These are phyloP conservation scores for Elsinoe arachidis DNA, from an alignment of 2,329 filamentous ascomycete genomes.

Conservation along the genomic window DNA sequence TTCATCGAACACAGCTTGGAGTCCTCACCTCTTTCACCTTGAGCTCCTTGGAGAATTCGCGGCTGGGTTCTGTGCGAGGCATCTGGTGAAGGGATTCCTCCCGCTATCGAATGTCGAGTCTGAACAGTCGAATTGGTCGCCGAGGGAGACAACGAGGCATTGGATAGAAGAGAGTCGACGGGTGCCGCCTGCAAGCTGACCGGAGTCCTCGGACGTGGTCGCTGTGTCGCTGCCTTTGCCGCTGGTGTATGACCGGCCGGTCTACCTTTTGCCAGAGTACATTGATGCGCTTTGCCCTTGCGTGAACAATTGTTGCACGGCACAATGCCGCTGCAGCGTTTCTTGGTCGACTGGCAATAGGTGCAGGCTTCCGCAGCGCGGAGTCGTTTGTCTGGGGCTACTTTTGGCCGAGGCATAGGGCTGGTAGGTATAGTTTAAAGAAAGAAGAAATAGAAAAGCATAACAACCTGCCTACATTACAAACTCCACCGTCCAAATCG, in stretches of 20 bases:
- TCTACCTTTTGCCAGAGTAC: conserved; percentile 1
- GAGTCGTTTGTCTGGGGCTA: conserved; percentile 2
- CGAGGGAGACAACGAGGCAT: not conserved
- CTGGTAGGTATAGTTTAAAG: not conserved
- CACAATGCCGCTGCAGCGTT: conserved; percentile 1
- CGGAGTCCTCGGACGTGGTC: not conserved
- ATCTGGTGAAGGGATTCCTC: not conserved
- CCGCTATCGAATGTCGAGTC: not conserved
- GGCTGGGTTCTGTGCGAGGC: conserved; percentile 3
- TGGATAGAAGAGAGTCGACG: not conserved
- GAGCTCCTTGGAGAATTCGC: conserved; percentile 44
- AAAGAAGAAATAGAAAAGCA: not conserved
- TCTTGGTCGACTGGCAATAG: conserved; percentile 7
- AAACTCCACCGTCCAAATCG: not conserved
- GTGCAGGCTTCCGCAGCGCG: conserved; percentile 6
- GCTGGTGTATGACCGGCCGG: not conserved
- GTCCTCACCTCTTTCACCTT: conserved; percentile 42
- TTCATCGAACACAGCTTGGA: too few relatives aligned
- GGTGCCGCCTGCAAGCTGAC: not conserved
- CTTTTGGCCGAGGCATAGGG: conserved; percentile 3
- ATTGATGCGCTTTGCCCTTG: not conserved
- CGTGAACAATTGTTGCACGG: conserved; percentile 2
- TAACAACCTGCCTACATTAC: not conserved
- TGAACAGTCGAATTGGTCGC: not conserved
- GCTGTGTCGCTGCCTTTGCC: not conserved